These are phyloP conservation scores for Phytophthora colocasiae DNA, from an alignment of 352 stramenopile genomes.

Conservation along the genomic window DNA sequence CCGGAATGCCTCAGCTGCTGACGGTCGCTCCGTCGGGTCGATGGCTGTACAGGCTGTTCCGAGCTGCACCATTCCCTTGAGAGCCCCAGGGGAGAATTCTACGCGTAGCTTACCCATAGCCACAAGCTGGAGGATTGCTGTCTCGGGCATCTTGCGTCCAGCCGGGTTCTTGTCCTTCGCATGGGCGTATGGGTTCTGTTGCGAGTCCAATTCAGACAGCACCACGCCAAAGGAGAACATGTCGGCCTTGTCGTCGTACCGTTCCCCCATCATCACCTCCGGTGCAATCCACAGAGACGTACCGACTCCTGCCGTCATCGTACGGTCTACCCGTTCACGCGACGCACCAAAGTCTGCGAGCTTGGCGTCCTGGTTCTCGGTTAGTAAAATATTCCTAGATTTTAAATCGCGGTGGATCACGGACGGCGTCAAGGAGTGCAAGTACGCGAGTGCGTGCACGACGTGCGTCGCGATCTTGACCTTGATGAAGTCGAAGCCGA, in stretches of 20 bases:
- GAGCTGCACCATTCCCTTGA: constrained; percentile 40
- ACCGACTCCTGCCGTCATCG: constrained; percentile 54
- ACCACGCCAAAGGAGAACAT: constrained; percentile 62
- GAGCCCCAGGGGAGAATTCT: constrained; percentile 38
- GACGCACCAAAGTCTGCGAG: constrained; percentile 58
- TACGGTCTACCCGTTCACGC: constrained; percentile 41
- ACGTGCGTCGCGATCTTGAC: constrained; percentile 50
- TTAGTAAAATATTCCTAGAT: constrained; percentile 58
- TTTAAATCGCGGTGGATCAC: constrained; percentile 65
- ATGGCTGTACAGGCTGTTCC: constrained; percentile 49
- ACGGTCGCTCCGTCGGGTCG: constrained; percentile 48
- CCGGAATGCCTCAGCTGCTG: constrained; percentile 44
- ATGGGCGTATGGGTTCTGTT: constrained; percentile 44
- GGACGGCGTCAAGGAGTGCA: constrained; percentile 49
- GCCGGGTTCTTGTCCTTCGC: constrained; percentile 43
- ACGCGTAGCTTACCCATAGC: constrained; percentile 52
- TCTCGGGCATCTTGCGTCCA: constrained; percentile 51
- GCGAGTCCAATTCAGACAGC: constrained; percentile 54
- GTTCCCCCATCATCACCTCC: constrained; percentile 54
- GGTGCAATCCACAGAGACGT: constrained; percentile 53
- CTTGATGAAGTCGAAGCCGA: constrained; percentile 52
- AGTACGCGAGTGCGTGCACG: constrained; percentile 47
- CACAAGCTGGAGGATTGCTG: constrained; percentile 57
- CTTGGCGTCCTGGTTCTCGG: constrained; percentile 45
- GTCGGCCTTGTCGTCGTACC: constrained; percentile 55